Percentiles rank a stretch among this genome's conserved stretches.
Conservation (phyloP, 148 eudicot genomes). For the Vaccinium vitisidaea region DNA sequence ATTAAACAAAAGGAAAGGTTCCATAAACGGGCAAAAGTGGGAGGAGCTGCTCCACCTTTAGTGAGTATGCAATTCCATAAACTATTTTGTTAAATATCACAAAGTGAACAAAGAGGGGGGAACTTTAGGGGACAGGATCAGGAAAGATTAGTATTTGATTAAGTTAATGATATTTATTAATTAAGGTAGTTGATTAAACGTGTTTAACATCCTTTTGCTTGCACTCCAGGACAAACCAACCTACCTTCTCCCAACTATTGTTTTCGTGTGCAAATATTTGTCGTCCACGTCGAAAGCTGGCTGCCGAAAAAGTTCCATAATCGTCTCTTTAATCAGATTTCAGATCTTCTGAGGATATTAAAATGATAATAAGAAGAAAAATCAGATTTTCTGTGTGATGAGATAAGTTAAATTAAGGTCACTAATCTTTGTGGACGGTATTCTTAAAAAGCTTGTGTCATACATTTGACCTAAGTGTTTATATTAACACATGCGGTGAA, state of each 20-base stretch:
- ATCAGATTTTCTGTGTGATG: no score
- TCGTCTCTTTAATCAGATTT: not conserved
- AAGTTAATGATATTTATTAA: no score
- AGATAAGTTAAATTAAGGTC: not conserved
- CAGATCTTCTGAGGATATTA: not conserved
- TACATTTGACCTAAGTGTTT: not conserved
- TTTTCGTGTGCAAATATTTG: slow-evolving; percentile 1
- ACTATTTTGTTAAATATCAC: not conserved
- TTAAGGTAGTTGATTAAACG: not conserved
- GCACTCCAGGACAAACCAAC: no score
- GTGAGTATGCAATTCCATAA: not conserved
- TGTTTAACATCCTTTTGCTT: not conserved
- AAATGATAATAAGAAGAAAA: no score
- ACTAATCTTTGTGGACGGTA: not conserved
- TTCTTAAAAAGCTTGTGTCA: not conserved
- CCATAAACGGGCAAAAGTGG: not conserved
- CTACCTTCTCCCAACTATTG: not conserved
- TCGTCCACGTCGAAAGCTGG: not conserved
- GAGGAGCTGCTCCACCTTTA: not conserved
- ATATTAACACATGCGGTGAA: not conserved
- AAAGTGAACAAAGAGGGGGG: not conserved
- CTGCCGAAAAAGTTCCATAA: not conserved
- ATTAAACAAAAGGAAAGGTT: not conserved
- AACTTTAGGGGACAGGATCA: slow-evolving; percentile 1
- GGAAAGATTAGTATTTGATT: no score